Base-by-base conservation (phyloP, 768 basidiomycete genomes). In the Lentinula edodes region DNA sequence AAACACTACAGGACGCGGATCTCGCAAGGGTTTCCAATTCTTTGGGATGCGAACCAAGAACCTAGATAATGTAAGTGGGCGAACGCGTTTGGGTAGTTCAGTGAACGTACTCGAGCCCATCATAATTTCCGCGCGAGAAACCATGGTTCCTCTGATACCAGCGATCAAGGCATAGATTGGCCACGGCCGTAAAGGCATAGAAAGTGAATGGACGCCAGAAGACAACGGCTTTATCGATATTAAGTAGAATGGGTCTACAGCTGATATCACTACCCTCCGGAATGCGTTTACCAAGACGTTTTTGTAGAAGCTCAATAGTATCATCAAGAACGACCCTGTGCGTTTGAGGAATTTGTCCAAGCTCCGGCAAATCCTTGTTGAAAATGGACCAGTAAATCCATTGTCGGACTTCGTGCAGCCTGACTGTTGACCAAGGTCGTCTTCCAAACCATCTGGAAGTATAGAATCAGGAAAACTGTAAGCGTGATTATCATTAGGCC, bases 331-430 rank as follows among this genome's bases (percentile, higher is more conserved):
- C 77, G 6, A 69, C 71, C 34, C 73, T 76, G 54, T 84, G 83
- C 2, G 74, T 62, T 10, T 75, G 70, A 1, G 84, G 73, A 16
- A 91, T 70, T 34, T 71, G 58, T 10, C 85, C 78, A 5, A 74
- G 69, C 6, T 81, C 68, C 15, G 87, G 86, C 36, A 90, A 75
- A 42, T 84, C 78, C 5, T 81, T 76, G 68, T 89, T 89, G 72
- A 87, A 95, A 67, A 90, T 86, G 23, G 84, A 81, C 93, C 93
- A 95, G 61, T 91, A 86, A 35, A 96, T 75, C 90, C 92, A 95
- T 62, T 82, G 76, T 45, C 79, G 79, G 60, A 92, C 74, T 69
- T 93, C 84, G 42, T 81, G 75, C 16, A 76, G 78, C 48, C 78
- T 84, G 61, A 96, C 81, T 12, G 81, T 76, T 0, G 87, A 87